Conservation (phyloP, 2,329 filamentous ascomycete genomes). For the Coniella lustricola region DNA sequence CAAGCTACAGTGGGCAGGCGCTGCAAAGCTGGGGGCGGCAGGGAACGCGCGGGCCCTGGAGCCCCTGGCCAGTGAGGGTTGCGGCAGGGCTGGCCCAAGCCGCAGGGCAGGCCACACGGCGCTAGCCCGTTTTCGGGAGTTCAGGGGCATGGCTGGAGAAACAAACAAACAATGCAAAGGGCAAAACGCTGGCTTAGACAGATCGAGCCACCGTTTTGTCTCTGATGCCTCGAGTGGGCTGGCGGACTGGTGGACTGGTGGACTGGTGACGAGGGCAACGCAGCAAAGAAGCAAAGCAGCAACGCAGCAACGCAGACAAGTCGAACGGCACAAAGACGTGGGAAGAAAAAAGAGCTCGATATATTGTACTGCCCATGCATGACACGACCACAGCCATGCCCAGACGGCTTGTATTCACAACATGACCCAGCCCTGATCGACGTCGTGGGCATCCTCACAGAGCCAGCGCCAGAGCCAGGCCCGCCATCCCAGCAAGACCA, state of each 20-base stretch:
- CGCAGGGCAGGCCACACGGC: neutral
- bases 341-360: neutral
- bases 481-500: constrained; percentile 5
- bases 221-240: too few relatives aligned
- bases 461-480: constrained; percentile 6
- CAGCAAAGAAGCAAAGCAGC: too few relatives aligned
- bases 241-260: too few relatives aligned
- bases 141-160: neutral
- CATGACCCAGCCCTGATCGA: neutral
- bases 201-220: too few relatives aligned
- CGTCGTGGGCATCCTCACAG: neutral
- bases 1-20: too few relatives aligned
- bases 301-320: too few relatives aligned
- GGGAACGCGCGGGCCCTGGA: neutral
- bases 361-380: neutral
- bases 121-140: neutral
- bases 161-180: too few relatives aligned
- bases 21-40: too few relatives aligned
- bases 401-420: too few relatives aligned
- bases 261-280: too few relatives aligned
- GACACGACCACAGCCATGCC: neutral
- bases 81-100: neutral
- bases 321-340: too few relatives aligned
- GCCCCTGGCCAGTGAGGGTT: neutral
- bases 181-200: too few relatives aligned